Base-by-base conservation (phyloP, 2,329 filamentous ascomycete species). In the Epichloe glyceriae region DNA sequence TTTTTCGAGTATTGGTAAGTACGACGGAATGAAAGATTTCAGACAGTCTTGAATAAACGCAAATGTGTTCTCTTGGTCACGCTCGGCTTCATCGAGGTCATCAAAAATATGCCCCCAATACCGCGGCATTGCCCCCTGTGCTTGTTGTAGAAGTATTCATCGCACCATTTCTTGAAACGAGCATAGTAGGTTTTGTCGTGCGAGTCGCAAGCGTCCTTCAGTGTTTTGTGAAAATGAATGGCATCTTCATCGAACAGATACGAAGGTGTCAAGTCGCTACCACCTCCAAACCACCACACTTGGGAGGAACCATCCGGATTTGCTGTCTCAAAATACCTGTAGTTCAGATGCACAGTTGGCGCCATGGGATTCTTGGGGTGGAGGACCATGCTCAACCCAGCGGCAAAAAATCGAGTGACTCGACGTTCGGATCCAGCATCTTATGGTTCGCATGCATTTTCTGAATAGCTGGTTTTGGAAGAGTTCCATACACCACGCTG, bases 191-290 rank as follows among this genome's bases (percentile, higher is more conserved):
- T 78, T 66, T 86, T 87, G 72, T 96, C 87, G 67, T 98, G 93
- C 58, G 85, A 83, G 68, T 98, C 93, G 70, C 93, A 98, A 17
- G 86, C 85, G 44, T 88, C 82, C 70, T 96, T 97, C 62, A 98
- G 84, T 2, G 86, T 88, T 66, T 82, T 82, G 75, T 98, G 93
- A 78, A 98, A 98, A 68, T 96, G 91, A 52, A 94, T 86, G 38
- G 88, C 91, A 66, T 98, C 93, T 67, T 98, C 93, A 60, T 96
- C 91, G 69, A 95, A 97, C 34, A 98, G 79, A 65, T 97, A 98
- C 39, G 79, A 82, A 0, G 93, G 93, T 12, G 93, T 98, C 58
- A 98, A 70, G 68, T 98, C 93, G 49, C 88, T 90, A 51, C 93
- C 93, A 47, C 93, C 93, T 56, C 93, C 93, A 62, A 95, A 98